phyloP scores from a whole-genome alignment of 495 filamentous ascomycete species.

The Neurospora sp. region DNA sequence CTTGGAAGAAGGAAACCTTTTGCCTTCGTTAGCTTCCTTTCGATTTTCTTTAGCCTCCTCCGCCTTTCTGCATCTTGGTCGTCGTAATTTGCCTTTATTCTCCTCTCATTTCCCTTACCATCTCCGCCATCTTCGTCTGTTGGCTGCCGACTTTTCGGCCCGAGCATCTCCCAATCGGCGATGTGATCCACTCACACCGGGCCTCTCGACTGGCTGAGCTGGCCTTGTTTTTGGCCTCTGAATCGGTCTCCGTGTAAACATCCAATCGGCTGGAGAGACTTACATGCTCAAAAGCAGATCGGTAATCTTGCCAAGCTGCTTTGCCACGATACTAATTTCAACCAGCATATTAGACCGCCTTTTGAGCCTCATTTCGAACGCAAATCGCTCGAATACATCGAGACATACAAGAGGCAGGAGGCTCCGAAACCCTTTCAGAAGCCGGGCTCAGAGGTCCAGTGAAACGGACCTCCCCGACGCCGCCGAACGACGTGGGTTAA shows the following conservation, averaged over 20 bases:
- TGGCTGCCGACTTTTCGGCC: background rate
- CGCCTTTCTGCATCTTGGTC: background rate
- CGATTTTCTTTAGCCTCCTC: background rate
- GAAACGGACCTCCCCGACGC: too few relatives aligned
- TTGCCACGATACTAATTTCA: background rate
- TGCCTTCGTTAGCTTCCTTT: background rate
- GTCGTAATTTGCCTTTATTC: background rate
- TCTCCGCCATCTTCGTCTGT: background rate
- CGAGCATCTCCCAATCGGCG: background rate
- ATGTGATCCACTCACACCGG: background rate
- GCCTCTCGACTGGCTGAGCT: background rate
- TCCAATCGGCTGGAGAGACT: background rate
- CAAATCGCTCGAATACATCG: background rate
- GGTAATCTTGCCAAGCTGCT: background rate
- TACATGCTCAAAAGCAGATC: background rate
- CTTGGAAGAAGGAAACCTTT: background rate
- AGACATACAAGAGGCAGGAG: background rate
- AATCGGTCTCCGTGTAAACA: background rate
- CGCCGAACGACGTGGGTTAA: background rate
- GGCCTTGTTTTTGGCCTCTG: background rate
- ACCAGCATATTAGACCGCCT: background rate
- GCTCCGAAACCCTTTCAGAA: background rate
- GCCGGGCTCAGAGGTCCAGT: too few relatives aligned
- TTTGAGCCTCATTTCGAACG: background rate
- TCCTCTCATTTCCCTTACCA: background rate